Conservation (phyloP, 192 early-diverging fungal genomes). For the Umbelopsis vinacea region DNA sequence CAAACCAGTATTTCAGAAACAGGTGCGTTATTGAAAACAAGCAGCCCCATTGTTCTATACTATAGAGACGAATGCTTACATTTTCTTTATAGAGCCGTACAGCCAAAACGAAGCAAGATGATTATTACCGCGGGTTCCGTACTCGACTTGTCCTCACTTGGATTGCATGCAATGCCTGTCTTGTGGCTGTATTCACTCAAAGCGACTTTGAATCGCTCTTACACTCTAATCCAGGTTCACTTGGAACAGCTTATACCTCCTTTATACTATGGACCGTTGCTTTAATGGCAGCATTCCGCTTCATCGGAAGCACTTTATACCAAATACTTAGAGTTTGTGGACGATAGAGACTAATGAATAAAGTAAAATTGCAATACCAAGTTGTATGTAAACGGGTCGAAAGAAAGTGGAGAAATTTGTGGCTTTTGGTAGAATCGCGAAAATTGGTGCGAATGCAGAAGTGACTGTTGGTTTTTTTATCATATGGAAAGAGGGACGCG, state of each 20-base stretch:
- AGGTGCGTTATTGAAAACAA: slow-evolving; percentile 21
- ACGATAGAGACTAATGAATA: neutral
- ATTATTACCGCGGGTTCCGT: slow-evolving; percentile 80
- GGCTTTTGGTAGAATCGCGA: no score
- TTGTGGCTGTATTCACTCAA: slow-evolving; percentile 66
- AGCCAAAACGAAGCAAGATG: slow-evolving; percentile 61
- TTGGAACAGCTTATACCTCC: slow-evolving; percentile 65
- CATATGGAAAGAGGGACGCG: no score
- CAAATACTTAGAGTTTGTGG: slow-evolving; percentile 49
- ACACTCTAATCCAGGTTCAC: neutral
- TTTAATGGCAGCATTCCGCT: slow-evolving; percentile 72
- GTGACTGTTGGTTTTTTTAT: no score
- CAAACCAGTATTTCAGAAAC: slow-evolving; percentile 43
- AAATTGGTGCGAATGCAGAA: no score
- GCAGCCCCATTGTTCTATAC: no score
- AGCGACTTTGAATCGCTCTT: slow-evolving; percentile 32
- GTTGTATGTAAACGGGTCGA: neutral
- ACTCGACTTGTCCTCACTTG: slow-evolving; percentile 72
- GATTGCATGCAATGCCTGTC: slow-evolving; percentile 71
- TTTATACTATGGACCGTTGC: slow-evolving; percentile 91
- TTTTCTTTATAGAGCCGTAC: slow-evolving; percentile 32
- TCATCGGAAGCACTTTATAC: slow-evolving; percentile 77
- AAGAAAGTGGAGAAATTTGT: no score
- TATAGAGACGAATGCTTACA: neutral
- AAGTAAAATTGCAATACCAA: neutral